These are phyloP conservation scores for Clitopilus passeckerianus DNA, from an alignment of 768 basidiomycete genomes.

Conservation along the genomic window DNA sequence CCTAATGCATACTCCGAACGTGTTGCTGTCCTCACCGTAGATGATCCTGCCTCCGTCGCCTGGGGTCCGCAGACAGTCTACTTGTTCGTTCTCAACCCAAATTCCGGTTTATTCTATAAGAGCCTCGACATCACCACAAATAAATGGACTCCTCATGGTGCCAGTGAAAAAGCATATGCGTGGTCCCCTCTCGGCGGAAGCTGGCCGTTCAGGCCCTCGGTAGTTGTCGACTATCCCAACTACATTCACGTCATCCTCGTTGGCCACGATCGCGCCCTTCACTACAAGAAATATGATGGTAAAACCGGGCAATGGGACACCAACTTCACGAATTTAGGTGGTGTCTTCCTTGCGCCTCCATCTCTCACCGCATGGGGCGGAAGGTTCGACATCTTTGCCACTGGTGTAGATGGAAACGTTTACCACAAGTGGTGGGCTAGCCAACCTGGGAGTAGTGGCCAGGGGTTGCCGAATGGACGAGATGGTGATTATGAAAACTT, in stretches of 20 bases:
- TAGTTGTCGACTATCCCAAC: neutral
- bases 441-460: conserved; percentile 3
- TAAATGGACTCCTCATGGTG: neutral
- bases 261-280: neutral
- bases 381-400: conserved; percentile 5
- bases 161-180: neutral
- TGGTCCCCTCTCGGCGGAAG: neutral
- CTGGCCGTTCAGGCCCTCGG: conserved; percentile 4
- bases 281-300: conserved; percentile 1
- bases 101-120: conserved; percentile 6
- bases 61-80: conserved; percentile 5
- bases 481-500: conserved; percentile 1
- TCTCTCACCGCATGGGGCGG: neutral
- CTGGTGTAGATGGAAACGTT: neutral
- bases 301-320: neutral
- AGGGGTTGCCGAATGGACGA: conserved; percentile 1
- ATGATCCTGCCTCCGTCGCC: neutral
- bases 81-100: conserved; percentile 8
- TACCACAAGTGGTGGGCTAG: too few relatives aligned
- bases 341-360: neutral
- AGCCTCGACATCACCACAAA: conserved; percentile 2
- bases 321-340: neutral
- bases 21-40: neutral
- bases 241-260: conserved; percentile 1
- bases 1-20: neutral